phyloP scores from a whole-genome alignment of 495 filamentous ascomycete species.

The Penicillium diatomitis region DNA sequence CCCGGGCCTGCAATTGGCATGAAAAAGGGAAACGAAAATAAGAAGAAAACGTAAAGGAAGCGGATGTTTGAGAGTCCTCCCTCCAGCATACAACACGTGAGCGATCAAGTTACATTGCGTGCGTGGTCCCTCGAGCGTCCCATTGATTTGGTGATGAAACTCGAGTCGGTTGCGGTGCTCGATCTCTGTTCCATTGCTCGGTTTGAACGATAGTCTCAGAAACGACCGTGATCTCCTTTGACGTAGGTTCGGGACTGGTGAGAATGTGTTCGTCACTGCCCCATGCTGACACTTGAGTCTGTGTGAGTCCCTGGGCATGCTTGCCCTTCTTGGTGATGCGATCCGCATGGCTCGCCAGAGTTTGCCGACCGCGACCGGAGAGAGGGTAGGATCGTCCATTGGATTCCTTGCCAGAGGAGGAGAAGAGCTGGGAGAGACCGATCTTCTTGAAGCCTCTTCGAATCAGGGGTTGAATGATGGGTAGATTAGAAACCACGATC shows the following conservation, averaged over 20 bases:
- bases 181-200: conserved; percentile 11
- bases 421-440: conserved; percentile 23
- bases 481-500: conserved; percentile 45
- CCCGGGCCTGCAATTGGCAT: no score
- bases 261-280: conserved; percentile 26
- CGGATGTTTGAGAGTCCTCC: no score
- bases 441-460: conserved; percentile 22
- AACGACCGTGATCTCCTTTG: conserved; percentile 23
- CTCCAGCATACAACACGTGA: no score
- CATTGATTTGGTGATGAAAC: conserved; percentile 11
- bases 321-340: conserved; percentile 10
- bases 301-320: conserved; percentile 5
- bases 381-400: conserved; percentile 13
- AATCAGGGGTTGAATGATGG: conserved; percentile 46
- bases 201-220: conserved; percentile 23
- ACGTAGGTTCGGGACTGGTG: conserved; percentile 1
- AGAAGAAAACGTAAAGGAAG: no score
- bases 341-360: conserved; percentile 5
- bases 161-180: not conserved
- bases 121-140: not conserved
- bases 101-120: no score
- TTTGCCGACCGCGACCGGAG: conserved; percentile 10
- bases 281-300: conserved; percentile 15
- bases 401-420: conserved; percentile 9
- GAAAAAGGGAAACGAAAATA: no score